Base-by-base conservation (phyloP, 2,329 filamentous ascomycete genomes). In the Pseudocercospora pini-densiflorae region DNA sequence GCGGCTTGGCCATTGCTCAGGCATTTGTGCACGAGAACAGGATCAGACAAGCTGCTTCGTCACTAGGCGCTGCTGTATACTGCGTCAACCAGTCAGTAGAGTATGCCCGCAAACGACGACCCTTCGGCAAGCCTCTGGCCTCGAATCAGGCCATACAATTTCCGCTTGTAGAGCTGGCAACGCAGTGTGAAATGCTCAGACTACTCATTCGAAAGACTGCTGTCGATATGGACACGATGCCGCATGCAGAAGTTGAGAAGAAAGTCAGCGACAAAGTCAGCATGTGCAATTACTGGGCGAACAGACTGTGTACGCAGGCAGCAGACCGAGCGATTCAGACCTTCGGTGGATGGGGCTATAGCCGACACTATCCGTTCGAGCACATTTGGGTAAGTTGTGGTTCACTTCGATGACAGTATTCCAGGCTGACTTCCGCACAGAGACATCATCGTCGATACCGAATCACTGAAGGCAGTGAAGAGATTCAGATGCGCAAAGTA, bases 211-310 rank as follows among this genome's bases (percentile, higher is more conserved):
- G 88, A 57, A 86, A 87, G 71, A 89, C 88, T 1, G 87, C 87
- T 1, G 79, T 82, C 31, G 84, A 88, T 66, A 89, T 90, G 88
- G 88, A 89, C 71, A 78, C 77, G 1, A 82, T 86, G 78, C 81
- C 80, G 19, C 80, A 84, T 68, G 75, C 84, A 6, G 83, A 85
- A 36, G 86, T 89, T 29, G 87, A 89, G 77, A 81, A 80, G 73
- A 81, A 81, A 69, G 78, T 89, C n/a, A 85, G 86, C 24, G 85
- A 88, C 73, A 87, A 88, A 73, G 86, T 89, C 31, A 84, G 81
- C 62, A 89, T 89, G 87, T 89, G 88, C 77, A 89, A 89, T 72
- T 89, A 88, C 74, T 89, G 85, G 81, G 87, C 86, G 0, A 89
- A 89, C 72, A 78, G 87, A 40, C 75, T 89, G 43, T 88, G 85